A percentile compares a stretch with the other conserved stretches of the same genome.
These are phyloP conservation scores for Lichtheimia ramosa DNA, from an alignment of 371 early-diverging fungal genomes.

Conservation along the genomic window DNA sequence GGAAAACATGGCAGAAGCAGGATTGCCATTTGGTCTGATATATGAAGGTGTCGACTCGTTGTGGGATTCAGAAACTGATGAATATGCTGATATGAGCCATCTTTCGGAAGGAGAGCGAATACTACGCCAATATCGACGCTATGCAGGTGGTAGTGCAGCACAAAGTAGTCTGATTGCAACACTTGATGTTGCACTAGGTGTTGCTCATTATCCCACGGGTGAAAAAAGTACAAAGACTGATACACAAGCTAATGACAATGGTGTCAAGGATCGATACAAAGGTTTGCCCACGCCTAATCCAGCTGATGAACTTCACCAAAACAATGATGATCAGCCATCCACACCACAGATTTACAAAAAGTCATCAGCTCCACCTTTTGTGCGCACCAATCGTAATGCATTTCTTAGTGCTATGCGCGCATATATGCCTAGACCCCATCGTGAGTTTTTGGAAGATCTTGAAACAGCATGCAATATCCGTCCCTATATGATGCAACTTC, in stretches of 20 bases:
- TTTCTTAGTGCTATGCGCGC: constrained; percentile 88
- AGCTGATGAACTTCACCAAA: constrained; percentile 28
- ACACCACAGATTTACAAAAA: constrained; percentile 9
- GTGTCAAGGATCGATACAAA: constrained; percentile 32
- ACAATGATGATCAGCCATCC: constrained; percentile 17
- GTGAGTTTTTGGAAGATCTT: constrained; percentile 82
- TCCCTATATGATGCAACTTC: constrained; percentile 47
- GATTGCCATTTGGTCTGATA: constrained; percentile 83
- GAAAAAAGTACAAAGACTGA: constrained; percentile 29
- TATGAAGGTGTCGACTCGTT: constrained; percentile 83
- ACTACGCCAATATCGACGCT: constrained; percentile 63
- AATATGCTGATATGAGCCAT: constrained; percentile 57
- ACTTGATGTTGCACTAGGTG: constrained; percentile 88
- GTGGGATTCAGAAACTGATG: constrained; percentile 48
- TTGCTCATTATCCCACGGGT: constrained; percentile 86
- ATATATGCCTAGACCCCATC: constrained; percentile 90
- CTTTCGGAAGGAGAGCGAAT: constrained; percentile 58
- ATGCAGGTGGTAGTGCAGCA: constrained; percentile 95
- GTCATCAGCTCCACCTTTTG: constrained; percentile 46
- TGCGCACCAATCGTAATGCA: constrained; percentile 56
- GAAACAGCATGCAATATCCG: constrained; percentile 65
- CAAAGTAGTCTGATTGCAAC: constrained; percentile 93
- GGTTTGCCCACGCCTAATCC: constrained; percentile 38
- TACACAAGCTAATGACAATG: constrained; percentile 7
- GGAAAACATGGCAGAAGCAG: constrained; percentile 88